Evolutionary conservation across 148 eudicot genomes (phyloP), one percentile per base, ranked within the genome.

Genomic region (Cornus kousa): DNA sequence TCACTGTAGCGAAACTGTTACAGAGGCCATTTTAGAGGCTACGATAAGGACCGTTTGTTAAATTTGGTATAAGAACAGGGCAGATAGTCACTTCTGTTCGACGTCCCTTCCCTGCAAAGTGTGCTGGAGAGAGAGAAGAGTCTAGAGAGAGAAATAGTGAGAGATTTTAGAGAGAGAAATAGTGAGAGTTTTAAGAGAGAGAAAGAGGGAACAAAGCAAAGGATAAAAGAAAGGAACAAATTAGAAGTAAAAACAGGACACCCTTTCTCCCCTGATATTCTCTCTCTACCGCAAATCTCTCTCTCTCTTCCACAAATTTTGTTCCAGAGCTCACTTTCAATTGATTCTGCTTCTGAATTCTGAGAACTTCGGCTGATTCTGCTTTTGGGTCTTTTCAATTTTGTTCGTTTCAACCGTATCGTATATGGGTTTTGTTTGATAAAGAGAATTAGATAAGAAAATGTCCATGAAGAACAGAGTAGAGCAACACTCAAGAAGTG

Each of bases 391-490:
- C 33, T 72, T 28, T 59, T 48, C 32, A 10, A 66, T 12, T 62
- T 39, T 17, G 70, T 6, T 67, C 50, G 23, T 67, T 67, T 3
- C 71, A 16, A 67, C 24, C 19, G 40, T 32, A 40, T 67, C 43
- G 33, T 9, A 23, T 60, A 59, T 71, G 76, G 73, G 35, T 8
- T 59, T 60, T 80, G 14, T 16, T 39, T 43, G 33, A 43, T 31
- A 33, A 5, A 31, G 20, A 74, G 68, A 74, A 82, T 85, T 79
- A 70, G 66, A 77, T 81, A 66, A 73, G 74, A 78, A 79, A 68
- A 91, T 91, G 94, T 86, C 86, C 74, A 80, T 83, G 80, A 92
- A 88, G 82, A 82, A 75, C 74, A 86, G 84, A 91, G 83, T 67
- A 78, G 90, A 89, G 37, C 78, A 72, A 64, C 10, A 79, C 77